Evolutionary conservation across 306 rosid species (phyloP).

Genomic region (Amphicarpaea edgeworthii): DNA sequence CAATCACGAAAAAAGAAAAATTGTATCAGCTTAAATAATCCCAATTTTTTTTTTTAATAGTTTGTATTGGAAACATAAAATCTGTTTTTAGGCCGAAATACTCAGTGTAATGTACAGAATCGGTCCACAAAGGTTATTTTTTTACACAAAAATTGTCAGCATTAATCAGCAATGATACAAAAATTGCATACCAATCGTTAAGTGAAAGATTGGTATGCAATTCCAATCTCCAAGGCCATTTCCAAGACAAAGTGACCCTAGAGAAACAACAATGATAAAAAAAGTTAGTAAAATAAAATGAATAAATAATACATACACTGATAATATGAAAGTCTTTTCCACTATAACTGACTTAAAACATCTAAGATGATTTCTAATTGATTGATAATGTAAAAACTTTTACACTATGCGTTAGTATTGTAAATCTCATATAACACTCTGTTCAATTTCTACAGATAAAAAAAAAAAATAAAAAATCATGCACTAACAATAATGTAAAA

Average conservation of each 20-base stretch:
- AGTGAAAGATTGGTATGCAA: background rate
- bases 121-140: background rate
- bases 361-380: background rate
- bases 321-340: background rate
- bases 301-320: background rate
- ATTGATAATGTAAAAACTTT: background rate
- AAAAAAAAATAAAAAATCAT: background rate
- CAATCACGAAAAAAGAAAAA: conserved; percentile 12
- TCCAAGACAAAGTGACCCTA: conserved; percentile 9
- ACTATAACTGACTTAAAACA: background rate
- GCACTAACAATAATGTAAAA: background rate
- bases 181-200: conserved; percentile 12
- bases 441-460: too few relatives aligned
- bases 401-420: too few relatives aligned
- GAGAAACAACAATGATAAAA: conserved; percentile 33
- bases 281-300: conserved; percentile 19
- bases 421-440: too few relatives aligned
- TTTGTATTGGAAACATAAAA: conserved; percentile 25
- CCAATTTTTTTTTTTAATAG: background rate
- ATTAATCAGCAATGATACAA: conserved; percentile 29
- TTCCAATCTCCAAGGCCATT: background rate
- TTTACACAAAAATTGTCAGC: conserved; percentile 20
- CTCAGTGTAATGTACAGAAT: conserved; percentile 32
- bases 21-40: background rate
- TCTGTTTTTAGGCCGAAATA: background rate